Base-by-base conservation (phyloP, 257 asterid genomes). In the Verbena officinalis region DNA sequence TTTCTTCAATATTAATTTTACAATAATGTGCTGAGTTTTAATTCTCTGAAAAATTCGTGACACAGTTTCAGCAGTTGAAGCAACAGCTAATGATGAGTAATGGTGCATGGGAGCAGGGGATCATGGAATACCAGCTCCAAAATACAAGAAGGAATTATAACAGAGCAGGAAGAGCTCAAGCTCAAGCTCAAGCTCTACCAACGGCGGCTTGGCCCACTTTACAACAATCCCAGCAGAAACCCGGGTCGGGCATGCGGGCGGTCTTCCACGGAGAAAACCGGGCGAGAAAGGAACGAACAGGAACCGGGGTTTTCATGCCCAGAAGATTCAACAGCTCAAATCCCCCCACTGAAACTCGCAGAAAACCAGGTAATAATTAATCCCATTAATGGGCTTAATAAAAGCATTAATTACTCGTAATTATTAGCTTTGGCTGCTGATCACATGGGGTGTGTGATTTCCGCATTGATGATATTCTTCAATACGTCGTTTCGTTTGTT, bases 221-320 rank as follows among this genome's bases (percentile, higher is more conserved):
- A 8, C 86, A 80, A 42, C 81, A 78, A 44, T 62, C 81, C 2
- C 78, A 61, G 53, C 73, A 56, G 23, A 76, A 69, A 20, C 55
- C 80, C 33, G 62, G 85, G 15, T 67, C 82, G 0, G 83, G 82
- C 1, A 69, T 69, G 83, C 72, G 81, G 34, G 77, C 89, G n/a
- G 81, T 71, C 40, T 82, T 73, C 48, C 75, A 73, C 0, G 81
- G 82, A 0, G 87, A 83, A 57, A 55, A 78, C 16, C 79, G 64
- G 5, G 62, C 68, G 0, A 84, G 64, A 43, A 82, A 75, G 17
- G 93, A 81, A 68, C 78, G 96, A 12, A 76, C 81, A 1, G 97
- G 97, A 17, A 90, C 97, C 1, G 97, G 96, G 1, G 97, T 90
- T 55, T 90, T 90, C 55, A 68, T 90, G 65, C 97, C 97, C 11